Conservation (phyloP, 108 stramenopile genomes). For the Nitzschia palea region DNA sequence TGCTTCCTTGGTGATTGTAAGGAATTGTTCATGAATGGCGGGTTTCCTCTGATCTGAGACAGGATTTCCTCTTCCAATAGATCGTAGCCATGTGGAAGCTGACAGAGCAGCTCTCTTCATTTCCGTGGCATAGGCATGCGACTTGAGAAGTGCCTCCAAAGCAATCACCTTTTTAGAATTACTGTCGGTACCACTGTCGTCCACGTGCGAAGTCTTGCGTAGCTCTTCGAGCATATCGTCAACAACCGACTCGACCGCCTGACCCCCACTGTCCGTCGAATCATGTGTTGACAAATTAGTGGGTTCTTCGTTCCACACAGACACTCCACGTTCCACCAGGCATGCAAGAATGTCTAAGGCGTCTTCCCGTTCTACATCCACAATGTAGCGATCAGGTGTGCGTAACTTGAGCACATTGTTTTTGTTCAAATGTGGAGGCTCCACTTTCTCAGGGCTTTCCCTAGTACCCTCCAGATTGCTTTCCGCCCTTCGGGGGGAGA, state of each 20-base stretch:
- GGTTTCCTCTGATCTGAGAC: not conserved
- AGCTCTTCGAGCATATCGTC: constrained; percentile 9
- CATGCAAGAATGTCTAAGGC: constrained; percentile 61
- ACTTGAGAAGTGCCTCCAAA: constrained; percentile 41
- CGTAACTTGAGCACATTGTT: constrained; percentile 18
- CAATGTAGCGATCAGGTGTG: constrained; percentile 30
- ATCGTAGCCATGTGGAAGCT: constrained; percentile 68
- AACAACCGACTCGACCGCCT: not conserved
- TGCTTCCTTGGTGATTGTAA: not conserved
- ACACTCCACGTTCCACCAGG: constrained; percentile 55
- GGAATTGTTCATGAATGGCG: not conserved
- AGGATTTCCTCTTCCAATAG: constrained; percentile 36
- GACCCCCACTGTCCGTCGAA: not conserved
- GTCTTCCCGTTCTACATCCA: constrained; percentile 69
- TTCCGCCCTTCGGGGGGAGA: constrained; percentile 2
- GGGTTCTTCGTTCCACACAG: constrained; percentile 27
- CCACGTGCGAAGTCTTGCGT: constrained; percentile 8
- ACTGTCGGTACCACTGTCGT: constrained; percentile 2
- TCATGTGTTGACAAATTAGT: not conserved
- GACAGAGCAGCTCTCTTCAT: constrained; percentile 61
- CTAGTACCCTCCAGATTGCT: constrained; percentile 1
- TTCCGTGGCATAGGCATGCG: constrained; percentile 64
- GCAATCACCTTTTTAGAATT: constrained; percentile 7
- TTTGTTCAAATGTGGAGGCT: not conserved
- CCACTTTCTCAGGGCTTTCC: not conserved